A percentile compares a stretch with the other conserved stretches of the same genome.
Evolutionary conservation across 2,329 filamentous ascomycete species (phyloP).

Genomic region (Didymella keratinophila): DNA sequence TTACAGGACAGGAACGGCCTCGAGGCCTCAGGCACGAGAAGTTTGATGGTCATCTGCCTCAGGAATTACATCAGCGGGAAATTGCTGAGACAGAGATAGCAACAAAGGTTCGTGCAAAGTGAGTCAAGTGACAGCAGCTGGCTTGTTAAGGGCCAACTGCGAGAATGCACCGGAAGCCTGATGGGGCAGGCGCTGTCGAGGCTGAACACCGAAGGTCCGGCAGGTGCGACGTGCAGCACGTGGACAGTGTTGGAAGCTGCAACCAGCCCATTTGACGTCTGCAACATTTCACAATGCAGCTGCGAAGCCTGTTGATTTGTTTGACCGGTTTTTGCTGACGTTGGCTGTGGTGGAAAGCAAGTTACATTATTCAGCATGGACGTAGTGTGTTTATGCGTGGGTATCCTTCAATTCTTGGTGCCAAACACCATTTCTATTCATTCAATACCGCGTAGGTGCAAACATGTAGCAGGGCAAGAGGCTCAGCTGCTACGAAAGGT

Average conservation of each 20-base stretch:
- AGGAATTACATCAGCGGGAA: constrained; percentile 33
- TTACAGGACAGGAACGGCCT: constrained; percentile 29
- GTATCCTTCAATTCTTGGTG: constrained; percentile 16
- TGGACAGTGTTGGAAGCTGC: constrained; percentile 8
- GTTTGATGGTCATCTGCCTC: constrained; percentile 44
- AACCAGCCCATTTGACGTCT: background rate
- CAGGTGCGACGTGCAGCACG: constrained; percentile 7
- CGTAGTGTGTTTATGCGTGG: background rate
- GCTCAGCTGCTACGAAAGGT: constrained; percentile 18
- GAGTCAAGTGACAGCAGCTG: constrained; percentile 30
- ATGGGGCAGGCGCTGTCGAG: constrained; percentile 24
- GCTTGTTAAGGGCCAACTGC: constrained; percentile 6
- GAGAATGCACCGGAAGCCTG: constrained; percentile 22
- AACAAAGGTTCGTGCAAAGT: constrained; percentile 20
- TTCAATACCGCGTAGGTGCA: background rate
- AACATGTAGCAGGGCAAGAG: constrained; percentile 9
- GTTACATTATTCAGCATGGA: background rate
- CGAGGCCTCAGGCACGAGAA: constrained; percentile 32
- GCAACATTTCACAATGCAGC: background rate
- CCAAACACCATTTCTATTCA: constrained; percentile 8
- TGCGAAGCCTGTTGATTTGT: background rate
- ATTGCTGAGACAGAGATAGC: constrained; percentile 30
- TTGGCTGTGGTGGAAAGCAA: background rate
- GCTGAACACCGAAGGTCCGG: constrained; percentile 26
- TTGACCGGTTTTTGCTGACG: background rate